Conservation (phyloP, 78 protist genomes). For the Cavenderia fasciculata region DNA sequence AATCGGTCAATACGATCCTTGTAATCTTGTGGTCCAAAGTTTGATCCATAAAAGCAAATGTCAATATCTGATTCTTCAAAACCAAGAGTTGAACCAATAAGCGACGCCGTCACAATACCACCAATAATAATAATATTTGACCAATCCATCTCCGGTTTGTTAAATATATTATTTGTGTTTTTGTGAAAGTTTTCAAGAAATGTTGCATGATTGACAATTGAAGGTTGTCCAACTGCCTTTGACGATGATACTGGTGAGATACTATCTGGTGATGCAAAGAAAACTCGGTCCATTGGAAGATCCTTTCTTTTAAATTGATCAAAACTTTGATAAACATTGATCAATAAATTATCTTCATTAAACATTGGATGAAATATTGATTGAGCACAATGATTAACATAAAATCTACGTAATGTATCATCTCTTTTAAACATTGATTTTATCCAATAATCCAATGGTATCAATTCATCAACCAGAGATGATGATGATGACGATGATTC, state of each 20-base stretch:
- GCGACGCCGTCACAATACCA: not conserved
- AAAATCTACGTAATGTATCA: too few species aligned
- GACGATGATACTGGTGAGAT: not conserved
- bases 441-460: too few species aligned
- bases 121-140: not conserved
- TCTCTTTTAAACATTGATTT: too few species aligned
- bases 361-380: too few species aligned
- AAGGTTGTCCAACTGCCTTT: not conserved
- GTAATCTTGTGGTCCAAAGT: not conserved
- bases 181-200: constrained; percentile 11
- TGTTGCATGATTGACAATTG: not conserved
- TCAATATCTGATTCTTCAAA: not conserved
- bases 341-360: not conserved
- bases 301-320: constrained; percentile 14
- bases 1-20: not conserved
- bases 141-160: not conserved
- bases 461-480: too few species aligned
- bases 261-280: too few species aligned
- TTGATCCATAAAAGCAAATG: not conserved
- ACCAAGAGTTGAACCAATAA: not conserved
- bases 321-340: constrained; percentile 30
- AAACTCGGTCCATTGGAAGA: not conserved
- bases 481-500: too few species aligned
- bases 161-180: not conserved
- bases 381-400: too few species aligned